Base-by-base conservation (phyloP, 2,329 filamentous ascomycete species). In the Xylariaceae sp. region DNA sequence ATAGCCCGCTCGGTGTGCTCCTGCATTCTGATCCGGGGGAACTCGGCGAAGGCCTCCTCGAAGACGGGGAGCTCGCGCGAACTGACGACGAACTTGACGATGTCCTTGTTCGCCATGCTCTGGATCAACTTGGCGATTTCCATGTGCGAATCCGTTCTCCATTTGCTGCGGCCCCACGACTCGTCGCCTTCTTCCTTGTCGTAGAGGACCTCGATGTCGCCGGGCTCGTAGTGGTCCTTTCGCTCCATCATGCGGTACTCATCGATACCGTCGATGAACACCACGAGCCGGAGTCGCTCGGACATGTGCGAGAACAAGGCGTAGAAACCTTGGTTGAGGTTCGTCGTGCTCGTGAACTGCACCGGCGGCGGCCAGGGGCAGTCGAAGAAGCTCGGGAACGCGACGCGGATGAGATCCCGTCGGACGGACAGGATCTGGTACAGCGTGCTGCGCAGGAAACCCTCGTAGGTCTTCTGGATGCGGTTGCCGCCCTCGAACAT, bases 381-480 rank as follows among this genome's bases (percentile, higher is more conserved):
- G 37, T 69, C 67, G 53, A 68, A 69, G 59, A 71, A 72, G 51
- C 68, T 70, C 4, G 70, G 68, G 51, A 71, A 72, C 3, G 69
- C 69, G 17, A 71, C 50, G 17, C 62, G 65, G 44, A 75, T 73
- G 7, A 75, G 66, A 51, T 69, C 67, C 1, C 68, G 72, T 17
- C 61, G 63, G 35, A 65, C 59, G 0, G 66, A 72, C 13, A 72
- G 62, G 9, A 74, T 71, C 37, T 77, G 69, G 57, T 73, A 75
- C 1, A 79, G 57, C 71, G 64, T 5, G 67, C 71, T 61, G 65
- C 70, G 71, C 1, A 78, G 62, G 0, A 80, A 70, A 0, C 77
- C 77, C 44, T 73, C 67, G 15, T 73, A 71, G 0, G 75, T 76
- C 56, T 73, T 76, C 50, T 80, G 76, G 44, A 76, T 68, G 0